A percentile compares a stretch with the other conserved stretches of the same genome.
Evolutionary conservation across 805 yeast species (phyloP).

Genomic region (Yarrowia divulgata): DNA sequence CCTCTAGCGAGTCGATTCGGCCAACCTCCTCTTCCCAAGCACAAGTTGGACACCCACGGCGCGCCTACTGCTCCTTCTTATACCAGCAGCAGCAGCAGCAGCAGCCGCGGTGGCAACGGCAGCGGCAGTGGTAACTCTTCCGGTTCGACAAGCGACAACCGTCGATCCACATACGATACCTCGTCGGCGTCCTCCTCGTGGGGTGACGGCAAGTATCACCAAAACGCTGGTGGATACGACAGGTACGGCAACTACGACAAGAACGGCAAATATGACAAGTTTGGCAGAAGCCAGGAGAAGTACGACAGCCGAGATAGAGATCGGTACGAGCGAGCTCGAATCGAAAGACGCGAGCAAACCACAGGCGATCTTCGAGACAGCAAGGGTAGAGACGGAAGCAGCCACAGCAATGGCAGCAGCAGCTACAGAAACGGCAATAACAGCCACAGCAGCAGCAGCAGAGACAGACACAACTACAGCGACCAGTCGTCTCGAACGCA

Average conservation of each 20-base stretch:
- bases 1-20: not conserved
- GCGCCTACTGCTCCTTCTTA: not conserved
- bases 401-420: not conserved
- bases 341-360: not conserved
- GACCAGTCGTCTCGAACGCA: not conserved
- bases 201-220: not conserved
- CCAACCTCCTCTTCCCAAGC: not conserved
- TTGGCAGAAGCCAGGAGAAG: not conserved
- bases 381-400: not conserved
- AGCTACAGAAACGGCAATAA: too few species aligned
- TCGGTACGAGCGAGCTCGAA: not conserved
- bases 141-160: not conserved
- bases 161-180: not conserved
- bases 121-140: not conserved
- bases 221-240: not conserved
- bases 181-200: not conserved
- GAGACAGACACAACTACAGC: not conserved
- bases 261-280: not conserved
- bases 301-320: constrained; percentile 16
- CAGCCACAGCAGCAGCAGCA: not conserved
- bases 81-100: not conserved
- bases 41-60: not conserved
- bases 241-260: not conserved
- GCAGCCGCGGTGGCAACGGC: not conserved
- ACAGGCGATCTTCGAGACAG: not conserved